phyloP scores from a whole-genome alignment of 257 asterid species.

The Lycium barbarum region DNA sequence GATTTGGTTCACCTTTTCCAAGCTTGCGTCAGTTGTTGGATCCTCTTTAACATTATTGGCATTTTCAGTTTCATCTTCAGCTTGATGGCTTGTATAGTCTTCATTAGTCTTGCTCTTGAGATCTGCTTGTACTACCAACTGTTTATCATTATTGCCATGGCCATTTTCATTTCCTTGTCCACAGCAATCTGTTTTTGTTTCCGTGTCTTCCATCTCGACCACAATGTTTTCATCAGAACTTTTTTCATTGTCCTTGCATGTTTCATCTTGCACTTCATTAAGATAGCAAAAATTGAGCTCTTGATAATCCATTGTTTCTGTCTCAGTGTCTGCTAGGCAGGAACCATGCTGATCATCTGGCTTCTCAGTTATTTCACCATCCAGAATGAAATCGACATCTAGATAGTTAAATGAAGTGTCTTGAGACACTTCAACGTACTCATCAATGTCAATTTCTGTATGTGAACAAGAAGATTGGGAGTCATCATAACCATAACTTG shows the following conservation, averaged over 20 bases:
- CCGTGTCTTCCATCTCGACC: neutral
- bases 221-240: neutral
- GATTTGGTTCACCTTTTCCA: slow-evolving; percentile 8
- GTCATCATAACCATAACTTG: slow-evolving; percentile 26
- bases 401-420: neutral
- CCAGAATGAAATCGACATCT: neutral
- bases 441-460: slow-evolving; percentile 33
- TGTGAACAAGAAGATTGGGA: slow-evolving; percentile 27
- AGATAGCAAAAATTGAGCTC: neutral
- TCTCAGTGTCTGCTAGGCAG: slow-evolving; percentile 27
- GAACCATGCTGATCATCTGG: slow-evolving; percentile 25
- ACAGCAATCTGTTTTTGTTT: neutral
- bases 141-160: neutral
- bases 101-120: neutral
- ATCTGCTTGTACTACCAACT: neutral
- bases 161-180: neutral
- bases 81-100: neutral
- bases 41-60: neutral
- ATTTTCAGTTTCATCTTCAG: slow-evolving; percentile 7
- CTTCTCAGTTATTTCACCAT: slow-evolving; percentile 14
- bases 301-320: slow-evolving; percentile 13
- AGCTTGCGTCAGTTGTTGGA: slow-evolving; percentile 16
- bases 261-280: slow-evolving; percentile 24
- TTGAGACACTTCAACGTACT: slow-evolving; percentile 20
- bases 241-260: neutral